Evolutionary conservation across 176 grass and related monocot species (phyloP), one percentile per base, ranked within the genome.

Genomic region (Oryza coarctata): DNA sequence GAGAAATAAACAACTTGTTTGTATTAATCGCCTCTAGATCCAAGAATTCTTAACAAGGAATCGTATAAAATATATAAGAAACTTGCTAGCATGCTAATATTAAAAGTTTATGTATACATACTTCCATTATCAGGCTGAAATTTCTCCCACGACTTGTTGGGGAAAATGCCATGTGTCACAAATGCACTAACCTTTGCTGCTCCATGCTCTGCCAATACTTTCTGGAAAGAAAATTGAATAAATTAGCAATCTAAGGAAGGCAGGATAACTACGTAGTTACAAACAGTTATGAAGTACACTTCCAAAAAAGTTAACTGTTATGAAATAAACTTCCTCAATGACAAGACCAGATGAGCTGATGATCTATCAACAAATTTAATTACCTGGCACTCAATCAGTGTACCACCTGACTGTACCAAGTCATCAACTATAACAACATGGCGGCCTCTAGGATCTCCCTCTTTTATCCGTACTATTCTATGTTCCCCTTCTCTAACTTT

Each of bases 351-450:
- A 71, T 64, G 36, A 85, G 11, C 52, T 77, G 7, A 81, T 35
- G 35, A 62, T 82, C 15, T 23, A 57, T 14, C 68, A 17, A 84
- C 15, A 77, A 50, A 60, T 23, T 72, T 71, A 27, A 28, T 79
- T 77, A 95, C 96, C 96, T 95, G 93, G 52, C 96, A 99, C 70
- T 99, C 96, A 65, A 99, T 99, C 60, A 99, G 88, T 70, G 96
- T 99, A 65, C 96, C 86, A 26, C 96, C 96, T 76, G 96, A 95
- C 67, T 99, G 93, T 67, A 99, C 96, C 80, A 99, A 88, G 68
- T 99, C 96, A 80, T 99, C 93, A 4, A 99, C 93, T 82, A 99
- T 99, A 62, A 99, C 85, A 70, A 99, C 90, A 85, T 95, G 96
- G 41, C 85, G 86, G 10, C 89, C 91, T 72, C 80, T 78, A 82